Evolutionary conservation across 108 stramenopile species (phyloP).

Genomic region (Fragilaria crotonensis): DNA sequence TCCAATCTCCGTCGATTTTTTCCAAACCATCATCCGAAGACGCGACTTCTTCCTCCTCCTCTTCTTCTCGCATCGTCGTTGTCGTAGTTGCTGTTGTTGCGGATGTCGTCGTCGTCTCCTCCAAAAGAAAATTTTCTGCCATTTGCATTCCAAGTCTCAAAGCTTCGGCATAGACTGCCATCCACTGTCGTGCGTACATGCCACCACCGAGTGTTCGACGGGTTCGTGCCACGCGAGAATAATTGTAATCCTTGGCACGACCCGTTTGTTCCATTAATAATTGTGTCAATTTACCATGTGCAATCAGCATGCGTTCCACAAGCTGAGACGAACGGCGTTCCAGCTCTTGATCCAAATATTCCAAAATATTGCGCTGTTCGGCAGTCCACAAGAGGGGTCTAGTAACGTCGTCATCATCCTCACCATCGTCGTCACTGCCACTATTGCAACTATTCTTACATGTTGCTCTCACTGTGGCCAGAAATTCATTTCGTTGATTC

Average conservation of each 20-base stretch:
- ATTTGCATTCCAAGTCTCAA: conserved; percentile 41
- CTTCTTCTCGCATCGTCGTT: conserved; percentile 9
- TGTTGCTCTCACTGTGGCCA: conserved; percentile 6
- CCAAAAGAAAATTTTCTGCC: not conserved
- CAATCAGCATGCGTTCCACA: conserved; percentile 75
- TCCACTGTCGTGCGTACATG: conserved; percentile 75
- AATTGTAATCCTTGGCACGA: conserved; percentile 59
- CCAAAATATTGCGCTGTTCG: conserved; percentile 29
- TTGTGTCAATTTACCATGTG: conserved; percentile 71
- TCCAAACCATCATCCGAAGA: not conserved
- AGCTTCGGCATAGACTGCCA: conserved; percentile 69
- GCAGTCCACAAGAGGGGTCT: too few relatives aligned
- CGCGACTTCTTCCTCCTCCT: not conserved
- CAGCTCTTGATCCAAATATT: conserved; percentile 55
- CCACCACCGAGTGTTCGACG: conserved; percentile 79
- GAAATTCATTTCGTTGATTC: conserved; percentile 47
- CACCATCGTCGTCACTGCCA: conserved; percentile 1
- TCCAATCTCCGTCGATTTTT: not conserved
- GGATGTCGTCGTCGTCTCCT: conserved; percentile 2
- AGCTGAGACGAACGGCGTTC: conserved; percentile 37
- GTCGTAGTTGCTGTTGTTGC: conserved; percentile 1
- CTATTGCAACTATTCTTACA: not conserved
- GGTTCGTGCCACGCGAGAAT: conserved; percentile 65
- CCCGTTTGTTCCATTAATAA: conserved; percentile 68
- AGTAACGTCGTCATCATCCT: too few relatives aligned